Evolutionary conservation across 106 monocot genomes (phyloP).

Genomic region (Platanthera guangdongensis): DNA sequence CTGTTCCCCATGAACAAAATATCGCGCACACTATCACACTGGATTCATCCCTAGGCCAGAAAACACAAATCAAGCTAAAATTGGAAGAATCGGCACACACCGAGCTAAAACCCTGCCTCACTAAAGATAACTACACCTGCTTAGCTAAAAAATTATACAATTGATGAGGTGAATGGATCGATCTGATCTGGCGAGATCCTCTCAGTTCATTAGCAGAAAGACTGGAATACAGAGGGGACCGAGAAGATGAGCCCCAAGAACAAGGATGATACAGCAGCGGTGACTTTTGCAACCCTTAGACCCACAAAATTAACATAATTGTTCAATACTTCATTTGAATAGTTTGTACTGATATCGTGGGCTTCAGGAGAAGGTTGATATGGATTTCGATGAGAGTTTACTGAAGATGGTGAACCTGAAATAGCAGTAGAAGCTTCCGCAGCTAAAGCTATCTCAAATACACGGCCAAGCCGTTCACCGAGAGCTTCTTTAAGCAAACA

Average conservation of each 20-base stretch:
- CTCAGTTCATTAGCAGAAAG: not conserved
- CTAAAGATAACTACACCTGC: not conserved
- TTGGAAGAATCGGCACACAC: not conserved
- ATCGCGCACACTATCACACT: not conserved
- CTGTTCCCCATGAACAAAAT: slow-evolving; percentile 36
- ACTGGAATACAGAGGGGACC: not conserved
- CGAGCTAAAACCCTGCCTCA: not conserved
- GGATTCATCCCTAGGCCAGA: not conserved
- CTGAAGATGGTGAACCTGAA: slow-evolving; percentile 45
- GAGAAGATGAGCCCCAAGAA: slow-evolving; percentile 33
- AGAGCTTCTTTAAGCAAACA: slow-evolving; percentile 83
- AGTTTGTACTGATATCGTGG: slow-evolving; percentile 45
- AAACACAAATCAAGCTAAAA: not conserved
- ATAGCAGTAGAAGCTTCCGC: slow-evolving; percentile 74
- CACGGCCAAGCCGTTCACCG: slow-evolving; percentile 67
- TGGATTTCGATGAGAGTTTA: slow-evolving; percentile 55
- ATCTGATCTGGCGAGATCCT: not conserved
- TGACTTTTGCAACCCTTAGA: slow-evolving; percentile 51
- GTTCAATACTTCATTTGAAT: slow-evolving; percentile 51
- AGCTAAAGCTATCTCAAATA: slow-evolving; percentile 78
- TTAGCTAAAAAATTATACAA: not conserved
- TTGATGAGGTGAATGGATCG: not conserved
- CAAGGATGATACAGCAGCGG: slow-evolving; percentile 89
- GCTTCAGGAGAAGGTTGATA: slow-evolving; percentile 71
- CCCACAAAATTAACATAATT: slow-evolving; percentile 44